Percentiles rank a stretch among this genome's conserved stretches.
Evolutionary conservation across 2,329 filamentous ascomycete genomes (phyloP).

Genomic region (Penicillium sp.): DNA sequence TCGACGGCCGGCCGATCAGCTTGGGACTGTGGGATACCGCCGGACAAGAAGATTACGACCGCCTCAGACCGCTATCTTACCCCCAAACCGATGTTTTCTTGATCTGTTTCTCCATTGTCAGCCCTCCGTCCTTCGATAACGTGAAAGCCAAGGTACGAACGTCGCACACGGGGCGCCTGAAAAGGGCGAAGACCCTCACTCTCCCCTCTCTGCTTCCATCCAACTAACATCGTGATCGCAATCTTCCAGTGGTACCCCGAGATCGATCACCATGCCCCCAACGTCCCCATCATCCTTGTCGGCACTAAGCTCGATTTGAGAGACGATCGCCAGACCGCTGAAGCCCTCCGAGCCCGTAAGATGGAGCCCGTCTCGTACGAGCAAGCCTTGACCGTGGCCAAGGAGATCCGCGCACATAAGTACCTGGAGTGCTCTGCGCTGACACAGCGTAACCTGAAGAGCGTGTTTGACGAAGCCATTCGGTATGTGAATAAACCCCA

Average conservation of each 20-base stretch:
- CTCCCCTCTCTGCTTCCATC: neutral
- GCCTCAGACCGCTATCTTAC: slow-evolving; percentile 91
- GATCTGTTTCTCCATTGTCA: slow-evolving; percentile 98
- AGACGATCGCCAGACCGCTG: slow-evolving; percentile 80
- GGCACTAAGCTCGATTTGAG: slow-evolving; percentile 95
- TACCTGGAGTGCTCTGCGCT: slow-evolving; percentile 97
- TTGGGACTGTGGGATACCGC: slow-evolving; percentile 98
- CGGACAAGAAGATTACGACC: slow-evolving; percentile 97
- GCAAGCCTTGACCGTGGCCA: slow-evolving; percentile 82
- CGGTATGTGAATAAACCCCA: slow-evolving; percentile 62
- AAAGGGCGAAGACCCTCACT: neutral
- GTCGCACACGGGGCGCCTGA: slow-evolving; percentile 3
- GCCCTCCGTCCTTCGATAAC: slow-evolving; percentile 97
- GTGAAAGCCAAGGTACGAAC: slow-evolving; percentile 86
- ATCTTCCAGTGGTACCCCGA: slow-evolving; percentile 83
- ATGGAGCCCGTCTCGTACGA: slow-evolving; percentile 98
- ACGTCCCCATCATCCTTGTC: slow-evolving; percentile 93
- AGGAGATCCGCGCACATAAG: slow-evolving; percentile 94
- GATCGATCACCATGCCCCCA: slow-evolving; percentile 93
- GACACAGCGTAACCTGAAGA: slow-evolving; percentile 96
- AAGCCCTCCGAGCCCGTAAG: slow-evolving; percentile 82
- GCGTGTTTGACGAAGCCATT: slow-evolving; percentile 97
- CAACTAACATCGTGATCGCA: neutral
- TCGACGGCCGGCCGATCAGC: slow-evolving; percentile 96
- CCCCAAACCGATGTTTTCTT: slow-evolving; percentile 98